Conservation (phyloP, 2,329 filamentous ascomycete species). For the Neurospora sp. region DNA sequence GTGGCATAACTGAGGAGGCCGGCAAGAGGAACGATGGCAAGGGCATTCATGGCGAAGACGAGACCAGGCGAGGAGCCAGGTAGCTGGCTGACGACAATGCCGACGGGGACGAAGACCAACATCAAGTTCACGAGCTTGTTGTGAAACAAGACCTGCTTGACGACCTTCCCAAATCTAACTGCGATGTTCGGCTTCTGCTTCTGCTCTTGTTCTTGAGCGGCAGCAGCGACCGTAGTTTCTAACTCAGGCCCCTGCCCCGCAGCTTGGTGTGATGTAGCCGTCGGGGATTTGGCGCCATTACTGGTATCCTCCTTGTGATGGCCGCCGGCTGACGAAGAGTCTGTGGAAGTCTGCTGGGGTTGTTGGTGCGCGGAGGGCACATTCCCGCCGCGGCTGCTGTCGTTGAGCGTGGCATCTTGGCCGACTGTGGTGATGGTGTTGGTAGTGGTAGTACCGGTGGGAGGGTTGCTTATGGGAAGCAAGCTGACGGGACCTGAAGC, state of each 20-base stretch:
- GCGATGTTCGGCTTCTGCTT: constrained; percentile 21
- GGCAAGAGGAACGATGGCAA: constrained; percentile 66
- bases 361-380: neutral
- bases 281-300: constrained; percentile 21
- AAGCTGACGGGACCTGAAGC: constrained; percentile 30
- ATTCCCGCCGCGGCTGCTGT: neutral
- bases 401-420: constrained; percentile 3
- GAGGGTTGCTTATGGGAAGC: constrained; percentile 28
- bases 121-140: constrained; percentile 66
- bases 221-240: constrained; percentile 21
- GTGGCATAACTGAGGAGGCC: constrained; percentile 64
- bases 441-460: constrained; percentile 17
- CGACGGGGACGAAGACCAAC: constrained; percentile 67
- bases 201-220: constrained; percentile 17
- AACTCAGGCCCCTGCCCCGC: constrained; percentile 48
- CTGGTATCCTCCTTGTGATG: constrained; percentile 9
- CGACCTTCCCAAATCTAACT: constrained; percentile 35
- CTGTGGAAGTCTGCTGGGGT: constrained; percentile 1
- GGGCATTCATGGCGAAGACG: constrained; percentile 63
- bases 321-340: constrained; percentile 1
- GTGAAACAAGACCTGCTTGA: constrained; percentile 53
- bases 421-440: constrained; percentile 10
- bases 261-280: constrained; percentile 37
- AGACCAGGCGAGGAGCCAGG: constrained; percentile 45
- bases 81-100: constrained; percentile 54